Conservation (phyloP, 257 asterid genomes). For the Marsdenia floribunda region DNA sequence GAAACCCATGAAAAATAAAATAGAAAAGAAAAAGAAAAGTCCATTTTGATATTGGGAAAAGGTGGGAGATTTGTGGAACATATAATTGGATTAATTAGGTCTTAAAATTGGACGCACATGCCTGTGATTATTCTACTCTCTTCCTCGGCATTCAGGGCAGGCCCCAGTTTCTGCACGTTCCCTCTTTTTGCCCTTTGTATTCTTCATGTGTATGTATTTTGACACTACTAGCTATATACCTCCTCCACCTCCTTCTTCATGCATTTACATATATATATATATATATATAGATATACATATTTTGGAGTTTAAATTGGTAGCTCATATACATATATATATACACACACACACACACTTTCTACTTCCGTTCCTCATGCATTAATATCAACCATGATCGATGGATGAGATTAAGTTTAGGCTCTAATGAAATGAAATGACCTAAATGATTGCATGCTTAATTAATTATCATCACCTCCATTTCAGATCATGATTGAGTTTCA, state of each 20-base stretch:
- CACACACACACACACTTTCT: too few species aligned
- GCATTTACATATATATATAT: too few species aligned
- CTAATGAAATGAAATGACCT: constrained; percentile 25
- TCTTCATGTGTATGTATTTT: too few species aligned
- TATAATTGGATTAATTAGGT: constrained; percentile 29
- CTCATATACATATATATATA: too few species aligned
- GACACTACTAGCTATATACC: too few species aligned
- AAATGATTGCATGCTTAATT: constrained; percentile 41
- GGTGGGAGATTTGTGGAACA: constrained; percentile 30
- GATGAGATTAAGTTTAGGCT: not conserved
- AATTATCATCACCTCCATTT: constrained; percentile 3
- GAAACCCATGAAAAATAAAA: not conserved
- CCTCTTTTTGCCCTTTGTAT: not conserved
- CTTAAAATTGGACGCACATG: constrained; percentile 56
- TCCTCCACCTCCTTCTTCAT: too few species aligned
- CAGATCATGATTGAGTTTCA: constrained; percentile 24
- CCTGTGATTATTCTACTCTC: constrained; percentile 31
- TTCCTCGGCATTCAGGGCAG: not conserved
- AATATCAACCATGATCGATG: too few species aligned
- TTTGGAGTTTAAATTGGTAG: too few species aligned
- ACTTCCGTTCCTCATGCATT: too few species aligned
- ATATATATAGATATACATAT: too few species aligned
- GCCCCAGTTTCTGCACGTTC: constrained; percentile 13
- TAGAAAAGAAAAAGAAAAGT: constrained; percentile 2
- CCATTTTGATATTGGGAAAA: constrained; percentile 15